Evolutionary conservation across 23 red algal species (phyloP).

Genomic region (Gracilaria gracilis): DNA sequence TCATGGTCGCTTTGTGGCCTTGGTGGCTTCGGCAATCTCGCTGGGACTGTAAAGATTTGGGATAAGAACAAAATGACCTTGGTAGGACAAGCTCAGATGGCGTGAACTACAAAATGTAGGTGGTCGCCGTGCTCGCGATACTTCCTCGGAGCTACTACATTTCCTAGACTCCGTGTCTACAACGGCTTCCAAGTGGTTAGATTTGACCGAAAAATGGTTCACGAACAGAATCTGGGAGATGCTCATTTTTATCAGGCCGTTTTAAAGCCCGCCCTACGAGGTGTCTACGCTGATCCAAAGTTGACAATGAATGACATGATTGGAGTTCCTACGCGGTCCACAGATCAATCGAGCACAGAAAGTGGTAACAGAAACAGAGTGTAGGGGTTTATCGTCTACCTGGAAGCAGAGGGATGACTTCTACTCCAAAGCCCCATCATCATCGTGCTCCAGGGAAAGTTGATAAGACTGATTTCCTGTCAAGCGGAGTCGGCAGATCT

Average conservation of each 20-base stretch:
- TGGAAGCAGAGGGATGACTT: slow-evolving; percentile 50
- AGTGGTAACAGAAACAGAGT: slow-evolving; percentile 5
- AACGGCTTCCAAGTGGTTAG: slow-evolving; percentile 73
- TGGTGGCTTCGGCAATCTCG: slow-evolving; percentile 94
- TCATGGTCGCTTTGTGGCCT: slow-evolving; percentile 89
- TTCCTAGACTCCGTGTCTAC: slow-evolving; percentile 94
- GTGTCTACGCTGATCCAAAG: slow-evolving; percentile 70
- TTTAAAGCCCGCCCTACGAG: slow-evolving; percentile 73
- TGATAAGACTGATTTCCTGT: slow-evolving; percentile 59
- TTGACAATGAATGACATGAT: slow-evolving; percentile 49
- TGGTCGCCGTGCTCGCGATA: slow-evolving; percentile 96
- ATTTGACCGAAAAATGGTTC: slow-evolving; percentile 67
- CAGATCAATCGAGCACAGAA: not conserved
- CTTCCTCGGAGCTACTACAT: slow-evolving; percentile 88
- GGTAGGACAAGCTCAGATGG: slow-evolving; percentile 72
- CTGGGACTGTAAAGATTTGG: slow-evolving; percentile 96
- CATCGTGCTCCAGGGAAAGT: slow-evolving; percentile 67
- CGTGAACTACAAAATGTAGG: slow-evolving; percentile 83
- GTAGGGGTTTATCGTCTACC: slow-evolving; percentile 75
- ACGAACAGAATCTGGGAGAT: slow-evolving; percentile 50
- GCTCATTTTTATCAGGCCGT: slow-evolving; percentile 53
- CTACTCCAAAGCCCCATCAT: slow-evolving; percentile 65
- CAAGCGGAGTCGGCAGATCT: slow-evolving; percentile 12
- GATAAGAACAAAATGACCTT: slow-evolving; percentile 81
- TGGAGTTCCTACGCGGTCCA: slow-evolving; percentile 24